These are phyloP conservation scores for Pleurotus salmoneostramineus DNA, from an alignment of 768 basidiomycete genomes.

Conservation along the genomic window DNA sequence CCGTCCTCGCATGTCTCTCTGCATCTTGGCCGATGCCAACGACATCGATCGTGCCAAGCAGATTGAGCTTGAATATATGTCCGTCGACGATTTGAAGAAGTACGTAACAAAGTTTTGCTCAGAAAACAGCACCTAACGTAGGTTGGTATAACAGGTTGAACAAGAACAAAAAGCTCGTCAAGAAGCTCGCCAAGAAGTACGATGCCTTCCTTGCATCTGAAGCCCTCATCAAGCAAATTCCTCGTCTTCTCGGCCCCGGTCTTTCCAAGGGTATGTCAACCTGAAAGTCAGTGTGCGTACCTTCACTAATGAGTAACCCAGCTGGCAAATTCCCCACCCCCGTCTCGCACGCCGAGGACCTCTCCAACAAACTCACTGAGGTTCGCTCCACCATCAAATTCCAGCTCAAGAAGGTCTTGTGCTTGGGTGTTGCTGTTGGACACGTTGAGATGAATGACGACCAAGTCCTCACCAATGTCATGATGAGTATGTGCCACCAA, in stretches of 20 bases:
- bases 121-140: neutral
- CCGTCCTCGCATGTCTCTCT: conserved; percentile 98
- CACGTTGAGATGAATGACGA: conserved; percentile 98
- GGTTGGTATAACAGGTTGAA: conserved; percentile 60
- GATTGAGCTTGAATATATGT: conserved; percentile 98
- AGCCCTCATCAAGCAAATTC: conserved; percentile 98
- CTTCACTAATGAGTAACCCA: conserved; percentile 19
- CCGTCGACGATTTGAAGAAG: conserved; percentile 99
- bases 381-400: conserved; percentile 99
- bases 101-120: conserved; percentile 27
- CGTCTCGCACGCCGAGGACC: conserved; percentile 88
- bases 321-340: conserved; percentile 99
- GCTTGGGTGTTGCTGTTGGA: conserved; percentile 97
- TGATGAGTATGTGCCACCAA: conserved; percentile 62
- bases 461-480: conserved; percentile 95
- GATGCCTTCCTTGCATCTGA: conserved; percentile 98
- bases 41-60: conserved; percentile 99
- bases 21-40: conserved; percentile 98
- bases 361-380: conserved; percentile 86
- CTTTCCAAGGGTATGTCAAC: conserved; percentile 84
- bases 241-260: conserved; percentile 99
- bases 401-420: conserved; percentile 99
- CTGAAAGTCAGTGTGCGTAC: neutral
- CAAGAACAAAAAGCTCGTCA: conserved; percentile 99
- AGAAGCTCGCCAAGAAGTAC: conserved; percentile 99